Conservation (phyloP, 805 yeast species). For the Myxozyma neotropica region DNA sequence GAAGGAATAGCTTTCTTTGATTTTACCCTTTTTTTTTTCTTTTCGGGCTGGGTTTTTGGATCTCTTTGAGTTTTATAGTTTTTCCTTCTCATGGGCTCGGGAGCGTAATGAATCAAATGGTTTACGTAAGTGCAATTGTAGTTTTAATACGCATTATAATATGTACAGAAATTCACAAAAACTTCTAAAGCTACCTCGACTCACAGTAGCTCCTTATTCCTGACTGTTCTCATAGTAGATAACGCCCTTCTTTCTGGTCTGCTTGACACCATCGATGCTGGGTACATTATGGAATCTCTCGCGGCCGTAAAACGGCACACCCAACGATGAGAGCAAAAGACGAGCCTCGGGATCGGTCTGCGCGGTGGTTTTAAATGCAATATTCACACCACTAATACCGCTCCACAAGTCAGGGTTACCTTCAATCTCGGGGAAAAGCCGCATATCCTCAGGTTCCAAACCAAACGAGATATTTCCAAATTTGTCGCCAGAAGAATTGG, state of each 20-base stretch:
- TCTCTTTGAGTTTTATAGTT: neutral
- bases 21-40: neutral
- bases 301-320: slow-evolving; percentile 42
- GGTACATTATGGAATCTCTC: slow-evolving; percentile 31
- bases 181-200: neutral
- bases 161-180: neutral
- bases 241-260: slow-evolving; percentile 12
- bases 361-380: slow-evolving; percentile 84
- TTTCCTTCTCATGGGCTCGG: too few relatives aligned
- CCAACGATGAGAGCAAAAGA: slow-evolving; percentile 75
- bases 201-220: neutral
- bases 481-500: slow-evolving; percentile 75
- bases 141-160: neutral
- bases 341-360: slow-evolving; percentile 90
- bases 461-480: slow-evolving; percentile 88
- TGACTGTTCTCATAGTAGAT: slow-evolving; percentile 16
- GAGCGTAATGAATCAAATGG: too few relatives aligned
- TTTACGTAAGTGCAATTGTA: neutral
- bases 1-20: neutral
- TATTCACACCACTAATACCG: slow-evolving; percentile 78
- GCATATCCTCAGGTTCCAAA: slow-evolving; percentile 71
- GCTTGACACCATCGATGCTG: slow-evolving; percentile 7
- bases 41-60: neutral
- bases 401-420: slow-evolving; percentile 89
- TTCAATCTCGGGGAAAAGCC: slow-evolving; percentile 90